phyloP scores from a whole-genome alignment of 2,329 filamentous ascomycete species.

The Ustilaginoidea virens region DNA sequence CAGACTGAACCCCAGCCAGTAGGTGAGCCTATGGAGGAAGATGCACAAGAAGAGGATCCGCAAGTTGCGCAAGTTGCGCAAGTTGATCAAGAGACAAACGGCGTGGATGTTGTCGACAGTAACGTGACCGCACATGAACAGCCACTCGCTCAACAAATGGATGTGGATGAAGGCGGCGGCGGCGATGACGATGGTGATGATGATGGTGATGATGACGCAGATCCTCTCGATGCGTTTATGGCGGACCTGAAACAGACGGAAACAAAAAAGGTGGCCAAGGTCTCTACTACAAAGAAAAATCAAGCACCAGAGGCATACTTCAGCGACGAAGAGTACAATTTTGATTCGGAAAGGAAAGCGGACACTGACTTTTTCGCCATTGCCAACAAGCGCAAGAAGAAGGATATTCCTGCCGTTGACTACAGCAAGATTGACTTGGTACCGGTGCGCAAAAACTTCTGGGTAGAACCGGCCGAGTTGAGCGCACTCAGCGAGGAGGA shows the following conservation, averaged over 20 bases:
- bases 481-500: constrained; percentile 74
- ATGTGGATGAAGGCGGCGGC: constrained; percentile 49
- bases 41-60: constrained; percentile 10
- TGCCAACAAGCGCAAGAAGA: constrained; percentile 66
- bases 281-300: constrained; percentile 27
- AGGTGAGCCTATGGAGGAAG: constrained; percentile 22
- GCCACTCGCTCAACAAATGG: constrained; percentile 31
- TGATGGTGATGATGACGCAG: constrained; percentile 51
- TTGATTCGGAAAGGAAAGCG: constrained; percentile 30
- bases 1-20: constrained; percentile 29
- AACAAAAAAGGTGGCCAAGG: constrained; percentile 21
- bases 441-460: constrained; percentile 86
- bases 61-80: constrained; percentile 14
- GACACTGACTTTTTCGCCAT: constrained; percentile 37
- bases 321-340: constrained; percentile 62
- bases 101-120: constrained; percentile 8
- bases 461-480: constrained; percentile 77
- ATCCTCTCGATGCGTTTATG: constrained; percentile 98
- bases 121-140: constrained; percentile 6
- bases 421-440: constrained; percentile 77
- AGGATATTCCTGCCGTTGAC: constrained; percentile 79
- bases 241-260: constrained; percentile 45
- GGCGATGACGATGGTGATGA: constrained; percentile 32
- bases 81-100: constrained; percentile 8
- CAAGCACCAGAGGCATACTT: constrained; percentile 76